These are phyloP conservation scores for Pugionium dolabratum DNA, from an alignment of 345 rosid genomes.

Conservation along the genomic window DNA sequence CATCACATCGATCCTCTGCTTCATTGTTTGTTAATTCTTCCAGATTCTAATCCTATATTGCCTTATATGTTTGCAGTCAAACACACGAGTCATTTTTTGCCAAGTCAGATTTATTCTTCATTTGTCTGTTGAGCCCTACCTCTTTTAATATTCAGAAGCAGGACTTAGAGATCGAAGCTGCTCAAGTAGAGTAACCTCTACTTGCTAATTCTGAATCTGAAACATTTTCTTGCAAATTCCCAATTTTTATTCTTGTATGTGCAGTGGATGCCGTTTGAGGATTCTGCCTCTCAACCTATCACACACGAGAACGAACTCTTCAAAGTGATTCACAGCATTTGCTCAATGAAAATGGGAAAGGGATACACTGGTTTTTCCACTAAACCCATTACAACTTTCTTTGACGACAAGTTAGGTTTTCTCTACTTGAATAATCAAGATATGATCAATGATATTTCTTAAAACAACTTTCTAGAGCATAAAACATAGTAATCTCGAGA, in stretches of 20 bases:
- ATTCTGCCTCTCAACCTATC: constrained; percentile 71
- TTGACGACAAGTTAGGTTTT: constrained; percentile 41
- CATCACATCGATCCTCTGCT: constrained; percentile 5
- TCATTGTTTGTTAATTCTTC: constrained; percentile 3
- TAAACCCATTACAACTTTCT: constrained; percentile 35
- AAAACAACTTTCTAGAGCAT: neutral
- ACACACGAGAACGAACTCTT: constrained; percentile 52
- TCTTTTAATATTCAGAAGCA: constrained; percentile 69
- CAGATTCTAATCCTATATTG: constrained; percentile 15
- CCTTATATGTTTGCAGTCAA: constrained; percentile 47
- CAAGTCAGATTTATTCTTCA: constrained; percentile 71
- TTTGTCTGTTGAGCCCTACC: constrained; percentile 67
- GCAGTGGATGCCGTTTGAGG: constrained; percentile 81
- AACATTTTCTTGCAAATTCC: constrained; percentile 7
- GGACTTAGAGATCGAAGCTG: constrained; percentile 79
- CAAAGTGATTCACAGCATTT: constrained; percentile 47
- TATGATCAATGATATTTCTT: constrained; percentile 34
- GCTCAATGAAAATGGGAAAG: constrained; percentile 51
- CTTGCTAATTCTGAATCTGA: constrained; percentile 15
- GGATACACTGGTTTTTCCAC: constrained; percentile 56
- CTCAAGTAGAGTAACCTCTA: constrained; percentile 53
- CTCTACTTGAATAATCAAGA: constrained; percentile 52
- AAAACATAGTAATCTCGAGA: neutral
- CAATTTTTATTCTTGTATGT: neutral
- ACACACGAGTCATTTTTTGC: constrained; percentile 60